Conservation (phyloP, 2,329 filamentous ascomycete genomes). For the Colletotrichum sp. region DNA sequence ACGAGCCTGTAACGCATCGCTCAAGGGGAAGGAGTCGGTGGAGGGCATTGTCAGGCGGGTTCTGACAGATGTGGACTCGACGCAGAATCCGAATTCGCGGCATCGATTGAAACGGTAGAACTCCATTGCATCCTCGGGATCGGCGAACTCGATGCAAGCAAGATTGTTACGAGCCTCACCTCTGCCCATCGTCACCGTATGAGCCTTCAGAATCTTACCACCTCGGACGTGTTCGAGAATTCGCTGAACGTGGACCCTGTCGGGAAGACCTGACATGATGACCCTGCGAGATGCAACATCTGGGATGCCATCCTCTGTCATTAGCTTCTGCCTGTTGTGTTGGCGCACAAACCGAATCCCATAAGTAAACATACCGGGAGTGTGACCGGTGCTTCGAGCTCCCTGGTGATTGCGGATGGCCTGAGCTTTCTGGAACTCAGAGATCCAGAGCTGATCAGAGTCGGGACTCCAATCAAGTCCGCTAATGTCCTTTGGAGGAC, state of each 20-base stretch:
- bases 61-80: background rate
- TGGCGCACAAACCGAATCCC: slow-evolving; percentile 9
- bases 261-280: slow-evolving; percentile 15
- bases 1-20: background rate
- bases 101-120: background rate
- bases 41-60: background rate
- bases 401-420: slow-evolving; percentile 4
- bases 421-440: background rate
- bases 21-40: slow-evolving; percentile 11
- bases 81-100: slow-evolving; percentile 11
- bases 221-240: slow-evolving; percentile 17
- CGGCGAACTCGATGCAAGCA: slow-evolving; percentile 8
- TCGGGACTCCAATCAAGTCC: background rate
- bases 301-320: background rate
- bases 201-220: slow-evolving; percentile 10
- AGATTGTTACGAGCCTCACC: background rate
- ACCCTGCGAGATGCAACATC: slow-evolving; percentile 8
- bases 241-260: background rate
- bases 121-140: background rate
- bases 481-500: background rate
- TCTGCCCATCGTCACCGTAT: background rate
- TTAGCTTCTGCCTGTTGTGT: background rate
- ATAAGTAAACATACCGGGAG: slow-evolving; percentile 14
- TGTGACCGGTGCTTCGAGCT: background rate
- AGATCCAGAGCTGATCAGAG: background rate